Evolutionary conservation across 768 basidiomycete genomes (phyloP).

Genomic region (Kwoniella heveanensis): DNA sequence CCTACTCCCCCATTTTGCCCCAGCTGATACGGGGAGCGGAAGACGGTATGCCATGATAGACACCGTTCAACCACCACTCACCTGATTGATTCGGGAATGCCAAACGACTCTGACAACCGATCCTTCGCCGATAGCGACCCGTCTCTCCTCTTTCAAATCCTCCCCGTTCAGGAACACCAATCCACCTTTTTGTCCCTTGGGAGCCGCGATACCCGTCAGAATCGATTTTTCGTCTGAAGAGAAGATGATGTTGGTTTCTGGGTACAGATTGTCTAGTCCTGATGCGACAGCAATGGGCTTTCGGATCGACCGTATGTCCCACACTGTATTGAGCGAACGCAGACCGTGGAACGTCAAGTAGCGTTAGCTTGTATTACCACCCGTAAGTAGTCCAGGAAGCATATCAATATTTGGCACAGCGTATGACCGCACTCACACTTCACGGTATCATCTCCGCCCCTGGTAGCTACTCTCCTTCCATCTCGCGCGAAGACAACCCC

Average conservation of each 20-base stretch:
- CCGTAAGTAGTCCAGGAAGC: too few species aligned
- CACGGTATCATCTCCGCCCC: slow-evolving; percentile 93
- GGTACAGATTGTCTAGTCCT: slow-evolving; percentile 75
- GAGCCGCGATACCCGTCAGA: slow-evolving; percentile 67
- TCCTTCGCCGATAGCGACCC: slow-evolving; percentile 53
- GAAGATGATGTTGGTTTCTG: slow-evolving; percentile 89
- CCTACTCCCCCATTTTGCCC: too few species aligned
- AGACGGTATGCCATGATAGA: too few species aligned
- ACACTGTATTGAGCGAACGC: too few species aligned
- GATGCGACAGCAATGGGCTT: slow-evolving; percentile 75
- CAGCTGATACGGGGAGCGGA: too few species aligned
- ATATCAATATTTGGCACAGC: too few species aligned
- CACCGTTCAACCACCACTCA: too few species aligned
- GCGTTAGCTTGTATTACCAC: too few species aligned
- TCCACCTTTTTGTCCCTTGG: slow-evolving; percentile 65
- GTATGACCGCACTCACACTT: slow-evolving; percentile 93
- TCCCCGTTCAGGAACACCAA: slow-evolving; percentile 74
- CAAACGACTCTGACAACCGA: slow-evolving; percentile 82
- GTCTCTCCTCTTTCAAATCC: slow-evolving; percentile 63
- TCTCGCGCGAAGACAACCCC: slow-evolving; percentile 87
- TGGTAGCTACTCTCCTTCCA: slow-evolving; percentile 76
- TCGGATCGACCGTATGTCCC: slow-evolving; percentile 90
- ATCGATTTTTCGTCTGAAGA: slow-evolving; percentile 91
- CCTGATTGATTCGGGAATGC: slow-evolving; percentile 98
- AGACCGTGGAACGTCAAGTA: too few species aligned